Evolutionary conservation across 139 green algal genomes (phyloP), one percentile per base, ranked within the genome.

Genomic region (Picochlorum costavermella): DNA sequence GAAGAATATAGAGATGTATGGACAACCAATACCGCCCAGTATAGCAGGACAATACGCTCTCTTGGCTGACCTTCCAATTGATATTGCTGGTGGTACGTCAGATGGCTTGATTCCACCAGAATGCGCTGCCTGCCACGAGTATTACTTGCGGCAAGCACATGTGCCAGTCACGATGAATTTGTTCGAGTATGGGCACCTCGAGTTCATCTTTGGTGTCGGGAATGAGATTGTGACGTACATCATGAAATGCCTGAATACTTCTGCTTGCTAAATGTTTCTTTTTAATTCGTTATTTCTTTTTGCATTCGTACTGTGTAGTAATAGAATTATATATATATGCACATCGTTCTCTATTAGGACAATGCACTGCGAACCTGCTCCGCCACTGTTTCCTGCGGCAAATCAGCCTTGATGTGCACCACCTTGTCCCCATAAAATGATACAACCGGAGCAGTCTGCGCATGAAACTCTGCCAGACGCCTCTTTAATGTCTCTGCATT

Each of bases 401-500:
- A 78, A 65, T 87, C 81, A 2, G 84, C 86, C 40, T 79, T 70
- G n/a, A 92, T 68, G 51, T 67, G 63, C 11, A 78, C 77, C 43
- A 88, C 81, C 71, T 73, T 79, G 37, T 50, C 33, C 31, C 71
- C 72, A 61, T 92, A 92, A 71, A 86, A 80, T 4, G 84, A 61
- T 36, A 94, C 37, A 45, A 95, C 86, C 40, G 90, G 90, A 29
- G 76, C 70, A 5, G 94, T 99, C 77, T 98, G 88, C 20, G 67
- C 71, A 64, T 95, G 88, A 81, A 98, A 99, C 3, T 90, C 85
- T 5, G 55, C 65, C 48, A 99, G 77, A 3, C 94, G 83, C 17
- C 73, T 81, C 72, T 94, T 94, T 11, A 99, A 81, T 9, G 91
- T 97, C 43, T 98, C 91, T 6, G 86, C 90, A 69, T 97, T 99